Percentiles rank a stretch among this genome's conserved stretches.
phyloP scores from a whole-genome alignment of 495 filamentous ascomycete species.

The Penicillium taxi region DNA sequence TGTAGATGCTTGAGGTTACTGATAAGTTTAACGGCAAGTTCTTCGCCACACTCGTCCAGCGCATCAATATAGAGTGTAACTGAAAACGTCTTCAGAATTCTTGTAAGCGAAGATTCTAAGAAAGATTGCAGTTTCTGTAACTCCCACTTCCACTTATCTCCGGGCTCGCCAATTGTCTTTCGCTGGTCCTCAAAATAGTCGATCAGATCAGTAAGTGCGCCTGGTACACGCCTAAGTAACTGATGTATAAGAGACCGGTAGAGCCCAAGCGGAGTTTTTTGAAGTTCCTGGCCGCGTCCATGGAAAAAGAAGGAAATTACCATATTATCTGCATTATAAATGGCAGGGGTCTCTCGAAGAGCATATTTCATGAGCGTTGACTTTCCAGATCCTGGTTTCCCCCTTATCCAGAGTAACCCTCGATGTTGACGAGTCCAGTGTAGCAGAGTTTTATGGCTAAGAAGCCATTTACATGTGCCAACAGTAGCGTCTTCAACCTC shows the following conservation, averaged over 20 bases:
- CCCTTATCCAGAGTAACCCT: not conserved
- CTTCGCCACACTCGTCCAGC: constrained; percentile 45
- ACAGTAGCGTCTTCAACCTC: not conserved
- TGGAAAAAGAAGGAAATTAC: not conserved
- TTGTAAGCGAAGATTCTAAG: too few species aligned
- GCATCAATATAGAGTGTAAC: constrained; percentile 44
- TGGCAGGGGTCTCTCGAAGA: not conserved
- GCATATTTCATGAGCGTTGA: not conserved
- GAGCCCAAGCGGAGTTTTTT: not conserved
- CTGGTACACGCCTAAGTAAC: too few species aligned
- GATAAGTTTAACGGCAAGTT: not conserved
- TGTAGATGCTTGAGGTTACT: not conserved
- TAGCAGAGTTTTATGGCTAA: not conserved
- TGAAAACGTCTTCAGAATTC: not conserved
- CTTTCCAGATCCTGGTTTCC: not conserved
- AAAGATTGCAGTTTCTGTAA: too few species aligned
- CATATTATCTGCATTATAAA: not conserved
- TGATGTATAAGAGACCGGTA: not conserved
- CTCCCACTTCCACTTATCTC: too few species aligned
- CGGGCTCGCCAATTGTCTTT: too few species aligned
- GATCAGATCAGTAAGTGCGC: too few species aligned
- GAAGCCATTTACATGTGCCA: constrained; percentile 1
- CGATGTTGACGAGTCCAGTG: not conserved
- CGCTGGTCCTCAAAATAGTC: too few species aligned
- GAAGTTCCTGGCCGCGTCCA: not conserved